A percentile compares a stretch with the other conserved stretches of the same genome.
These are phyloP conservation scores for Lotus japonicus DNA, from an alignment of 306 rosid species.

Conservation along the genomic window DNA sequence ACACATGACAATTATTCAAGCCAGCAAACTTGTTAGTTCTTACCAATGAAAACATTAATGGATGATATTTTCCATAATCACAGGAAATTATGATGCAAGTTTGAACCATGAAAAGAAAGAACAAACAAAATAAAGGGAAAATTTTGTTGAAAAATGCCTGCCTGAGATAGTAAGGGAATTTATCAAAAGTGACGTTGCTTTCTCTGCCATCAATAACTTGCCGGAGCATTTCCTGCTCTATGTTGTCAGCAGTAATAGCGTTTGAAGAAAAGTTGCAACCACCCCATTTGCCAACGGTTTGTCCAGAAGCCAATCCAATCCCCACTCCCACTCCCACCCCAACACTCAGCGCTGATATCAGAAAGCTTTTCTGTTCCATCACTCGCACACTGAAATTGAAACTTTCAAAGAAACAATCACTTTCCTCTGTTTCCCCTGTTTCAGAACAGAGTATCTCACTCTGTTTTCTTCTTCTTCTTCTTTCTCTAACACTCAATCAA, in stretches of 20 bases:
- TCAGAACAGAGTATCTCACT: not conserved
- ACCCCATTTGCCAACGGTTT: slow-evolving; percentile 53
- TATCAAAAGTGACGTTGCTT: slow-evolving; percentile 72
- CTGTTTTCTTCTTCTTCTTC: not conserved
- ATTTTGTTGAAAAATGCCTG: slow-evolving; percentile 8
- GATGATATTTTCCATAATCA: no score
- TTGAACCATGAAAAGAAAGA: not conserved
- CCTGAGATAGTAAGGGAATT: slow-evolving; percentile 93
- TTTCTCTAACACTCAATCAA: not conserved
- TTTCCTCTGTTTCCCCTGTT: no score
- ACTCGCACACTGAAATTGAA: not conserved
- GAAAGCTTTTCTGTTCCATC: slow-evolving; percentile 72
- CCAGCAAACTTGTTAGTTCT: not conserved
- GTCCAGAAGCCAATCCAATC: slow-evolving; percentile 77
- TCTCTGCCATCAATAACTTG: slow-evolving; percentile 74
- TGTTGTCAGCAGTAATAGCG: slow-evolving; percentile 48
- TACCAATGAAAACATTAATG: not conserved
- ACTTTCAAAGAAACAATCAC: no score
- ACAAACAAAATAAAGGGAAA: not conserved
- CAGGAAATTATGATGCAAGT: not conserved
- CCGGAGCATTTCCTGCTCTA: slow-evolving; percentile 81
- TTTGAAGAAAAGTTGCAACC: slow-evolving; percentile 21
- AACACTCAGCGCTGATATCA: slow-evolving; percentile 77
- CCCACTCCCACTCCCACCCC: slow-evolving; percentile 96
- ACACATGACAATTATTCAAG: not conserved